Conservation (phyloP, 1,139 yeast genomes). For the Kluyveromyces sp. region DNA sequence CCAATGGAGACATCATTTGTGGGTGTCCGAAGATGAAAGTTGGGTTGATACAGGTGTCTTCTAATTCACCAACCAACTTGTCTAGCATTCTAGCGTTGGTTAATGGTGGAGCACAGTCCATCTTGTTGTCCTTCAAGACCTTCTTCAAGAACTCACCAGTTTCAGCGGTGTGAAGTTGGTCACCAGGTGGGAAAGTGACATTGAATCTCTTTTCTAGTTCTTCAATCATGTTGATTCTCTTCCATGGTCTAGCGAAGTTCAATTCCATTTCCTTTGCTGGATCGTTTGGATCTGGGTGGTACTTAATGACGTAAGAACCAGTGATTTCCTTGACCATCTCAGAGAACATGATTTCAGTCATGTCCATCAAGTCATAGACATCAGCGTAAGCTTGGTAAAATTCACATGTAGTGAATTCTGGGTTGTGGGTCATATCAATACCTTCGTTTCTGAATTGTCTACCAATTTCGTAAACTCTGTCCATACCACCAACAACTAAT, state of each 20-base stretch:
- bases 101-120: constrained; percentile 93
- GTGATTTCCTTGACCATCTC: constrained; percentile 96
- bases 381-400: constrained; percentile 77
- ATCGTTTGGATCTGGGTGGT: constrained; percentile 78
- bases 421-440: constrained; percentile 90
- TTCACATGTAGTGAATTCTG: constrained; percentile 92
- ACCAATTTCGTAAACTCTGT: constrained; percentile 96
- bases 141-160: constrained; percentile 85
- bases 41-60: constrained; percentile 91
- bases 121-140: constrained; percentile 66
- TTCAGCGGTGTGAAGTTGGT: constrained; percentile 86
- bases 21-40: constrained; percentile 98
- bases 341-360: constrained; percentile 86
- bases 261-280: constrained; percentile 72
- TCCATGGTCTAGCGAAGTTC: constrained; percentile 96
- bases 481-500: constrained; percentile 97
- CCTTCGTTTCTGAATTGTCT: constrained; percentile 99
- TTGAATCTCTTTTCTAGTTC: constrained; percentile 81
- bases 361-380: constrained; percentile 80
- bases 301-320: constrained; percentile 75
- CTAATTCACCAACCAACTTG: constrained; percentile 92
- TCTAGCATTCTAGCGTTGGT: constrained; percentile 99
- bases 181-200: constrained; percentile 93
- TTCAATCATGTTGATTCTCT: constrained; percentile 95
- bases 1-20: constrained; percentile 99